phyloP scores from a whole-genome alignment of 2,329 filamentous ascomycete species.

The Neofusicoccum cordaticola region DNA sequence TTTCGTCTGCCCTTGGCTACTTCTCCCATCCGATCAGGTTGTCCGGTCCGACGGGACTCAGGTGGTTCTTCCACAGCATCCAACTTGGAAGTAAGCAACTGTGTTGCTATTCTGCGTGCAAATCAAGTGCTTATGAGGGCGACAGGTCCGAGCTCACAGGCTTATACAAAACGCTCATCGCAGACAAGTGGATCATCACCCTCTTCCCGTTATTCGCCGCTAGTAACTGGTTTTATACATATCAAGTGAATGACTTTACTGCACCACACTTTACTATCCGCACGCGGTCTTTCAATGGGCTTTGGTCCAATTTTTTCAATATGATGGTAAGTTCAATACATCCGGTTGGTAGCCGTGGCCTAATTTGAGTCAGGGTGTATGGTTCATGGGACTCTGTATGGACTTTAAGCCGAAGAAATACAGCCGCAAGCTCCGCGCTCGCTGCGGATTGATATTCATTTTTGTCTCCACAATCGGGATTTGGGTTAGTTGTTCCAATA shows the following conservation, averaged over 20 bases:
- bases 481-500: background rate
- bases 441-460: background rate
- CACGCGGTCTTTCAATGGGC: background rate
- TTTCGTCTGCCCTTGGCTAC: background rate
- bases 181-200: constrained; percentile 19
- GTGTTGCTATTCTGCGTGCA: background rate
- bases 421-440: background rate
- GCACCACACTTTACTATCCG: background rate
- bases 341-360: background rate
- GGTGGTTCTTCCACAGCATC: background rate
- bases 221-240: constrained; percentile 22
- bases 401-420: background rate
- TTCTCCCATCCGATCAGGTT: background rate
- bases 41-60: background rate
- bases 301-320: background rate
- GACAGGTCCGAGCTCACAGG: constrained; percentile 7
- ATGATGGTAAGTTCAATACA: background rate
- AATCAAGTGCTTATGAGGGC: background rate
- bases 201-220: constrained; percentile 21
- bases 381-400: background rate
- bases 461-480: background rate
- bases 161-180: constrained; percentile 15
- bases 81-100: background rate
- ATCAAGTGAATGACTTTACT: constrained; percentile 18
- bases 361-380: background rate